phyloP scores from a whole-genome alignment of 805 yeast genomes.

The Sugiyamaella mastotermitis region DNA sequence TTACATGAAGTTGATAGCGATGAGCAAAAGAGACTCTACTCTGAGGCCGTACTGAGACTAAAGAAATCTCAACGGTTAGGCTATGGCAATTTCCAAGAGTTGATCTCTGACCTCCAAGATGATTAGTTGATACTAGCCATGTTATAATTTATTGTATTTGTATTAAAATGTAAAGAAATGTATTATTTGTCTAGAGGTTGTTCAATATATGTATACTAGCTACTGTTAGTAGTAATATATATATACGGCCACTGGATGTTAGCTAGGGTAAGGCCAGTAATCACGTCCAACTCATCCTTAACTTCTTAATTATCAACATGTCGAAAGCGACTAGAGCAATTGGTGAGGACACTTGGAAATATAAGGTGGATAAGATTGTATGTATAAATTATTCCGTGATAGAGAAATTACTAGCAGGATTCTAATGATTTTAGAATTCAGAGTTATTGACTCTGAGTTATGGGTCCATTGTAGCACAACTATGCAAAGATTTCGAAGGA shows the following conservation, averaged over 20 bases:
- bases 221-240: too few relatives aligned
- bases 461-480: slow-evolving; percentile 87
- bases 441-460: slow-evolving; percentile 93
- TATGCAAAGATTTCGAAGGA: slow-evolving; percentile 74
- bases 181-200: too few relatives aligned
- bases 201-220: too few relatives aligned
- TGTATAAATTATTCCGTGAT: slow-evolving; percentile 26
- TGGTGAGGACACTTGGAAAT: slow-evolving; percentile 92
- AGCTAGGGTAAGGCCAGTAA: too few relatives aligned
- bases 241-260: too few relatives aligned
- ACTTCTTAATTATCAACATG: too few relatives aligned
- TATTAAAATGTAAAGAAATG: slow-evolving; percentile 1
- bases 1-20: slow-evolving; percentile 55
- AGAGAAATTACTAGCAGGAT: background rate
- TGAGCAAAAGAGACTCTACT: slow-evolving; percentile 63
- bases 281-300: too few relatives aligned
- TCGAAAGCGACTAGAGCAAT: slow-evolving; percentile 31
- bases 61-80: slow-evolving; percentile 49
- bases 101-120: slow-evolving; percentile 30
- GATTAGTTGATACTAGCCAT: slow-evolving; percentile 1
- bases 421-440: slow-evolving; percentile 50
- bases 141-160: background rate
- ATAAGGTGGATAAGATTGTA: slow-evolving; percentile 76
- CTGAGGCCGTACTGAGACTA: slow-evolving; percentile 61
- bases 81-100: slow-evolving; percentile 30